Evolutionary conservation across 768 basidiomycete genomes (phyloP).

Genomic region (Auriscalpium orientale): DNA sequence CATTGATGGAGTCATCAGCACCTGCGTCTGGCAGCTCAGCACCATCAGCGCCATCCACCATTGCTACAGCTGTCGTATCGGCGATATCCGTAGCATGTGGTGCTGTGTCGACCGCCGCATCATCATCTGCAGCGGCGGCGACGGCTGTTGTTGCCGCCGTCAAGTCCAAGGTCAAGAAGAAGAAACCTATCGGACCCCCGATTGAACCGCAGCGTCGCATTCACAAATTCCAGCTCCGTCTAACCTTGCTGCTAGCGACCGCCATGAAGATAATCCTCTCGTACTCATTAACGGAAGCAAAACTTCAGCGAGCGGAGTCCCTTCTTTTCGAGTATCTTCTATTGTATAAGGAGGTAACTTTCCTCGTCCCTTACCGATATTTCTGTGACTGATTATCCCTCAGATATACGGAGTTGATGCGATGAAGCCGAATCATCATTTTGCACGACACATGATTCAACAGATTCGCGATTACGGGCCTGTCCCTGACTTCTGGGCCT

Average conservation of each 20-base stretch:
- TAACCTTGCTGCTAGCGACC: not conserved
- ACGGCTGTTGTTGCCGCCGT: too few species aligned
- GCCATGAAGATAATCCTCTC: not conserved
- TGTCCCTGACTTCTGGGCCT: slow-evolving; percentile 16
- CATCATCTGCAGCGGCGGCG: too few species aligned
- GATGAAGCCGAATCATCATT: slow-evolving; percentile 22
- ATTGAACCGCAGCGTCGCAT: not conserved
- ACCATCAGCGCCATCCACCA: too few species aligned
- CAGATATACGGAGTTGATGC: slow-evolving; percentile 25
- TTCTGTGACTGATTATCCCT: not conserved
- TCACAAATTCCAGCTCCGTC: not conserved
- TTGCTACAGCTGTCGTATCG: too few species aligned
- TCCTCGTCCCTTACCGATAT: not conserved
- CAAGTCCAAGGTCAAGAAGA: not conserved
- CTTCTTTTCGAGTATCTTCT: slow-evolving; percentile 2
- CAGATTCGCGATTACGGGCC: slow-evolving; percentile 14
- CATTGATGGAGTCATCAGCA: too few species aligned
- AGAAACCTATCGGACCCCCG: not conserved
- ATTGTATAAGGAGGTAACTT: slow-evolving; percentile 1
- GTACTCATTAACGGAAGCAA: not conserved
- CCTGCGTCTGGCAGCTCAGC: too few species aligned
- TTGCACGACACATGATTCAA: slow-evolving; percentile 1
- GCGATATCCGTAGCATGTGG: too few species aligned
- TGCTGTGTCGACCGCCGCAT: too few species aligned
- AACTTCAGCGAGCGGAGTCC: not conserved